These are phyloP conservation scores for Baeospora myosura DNA, from an alignment of 1,284 basidiomycete species.

Conservation along the genomic window DNA sequence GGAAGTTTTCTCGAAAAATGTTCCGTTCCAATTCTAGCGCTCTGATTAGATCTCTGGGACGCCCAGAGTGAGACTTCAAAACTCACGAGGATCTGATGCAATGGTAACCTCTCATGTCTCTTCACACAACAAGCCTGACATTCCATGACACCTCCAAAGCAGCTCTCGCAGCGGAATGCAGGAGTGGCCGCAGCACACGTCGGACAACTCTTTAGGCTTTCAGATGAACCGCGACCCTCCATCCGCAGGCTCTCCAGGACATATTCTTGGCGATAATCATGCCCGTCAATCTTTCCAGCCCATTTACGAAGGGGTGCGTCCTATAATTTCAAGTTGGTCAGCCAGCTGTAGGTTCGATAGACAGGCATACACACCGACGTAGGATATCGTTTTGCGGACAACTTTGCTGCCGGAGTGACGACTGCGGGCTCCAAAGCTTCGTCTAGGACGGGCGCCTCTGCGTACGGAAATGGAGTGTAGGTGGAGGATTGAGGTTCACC, in stretches of 20 bases:
- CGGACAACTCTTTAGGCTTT: not conserved
- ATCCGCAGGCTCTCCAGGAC: not conserved
- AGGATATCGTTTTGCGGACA: not conserved
- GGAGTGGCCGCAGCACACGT: not conserved
- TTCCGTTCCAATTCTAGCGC: slow-evolving; percentile 17
- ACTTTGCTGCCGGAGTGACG: not conserved
- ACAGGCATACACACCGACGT: not conserved
- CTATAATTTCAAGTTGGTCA: not conserved
- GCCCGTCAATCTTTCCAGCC: not conserved
- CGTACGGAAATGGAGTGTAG: not conserved
- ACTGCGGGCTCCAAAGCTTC: not conserved
- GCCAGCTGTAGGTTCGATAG: not conserved
- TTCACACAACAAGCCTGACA: not conserved
- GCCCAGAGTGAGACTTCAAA: too few species aligned
- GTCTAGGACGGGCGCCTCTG: not conserved
- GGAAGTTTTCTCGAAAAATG: slow-evolving; percentile 8
- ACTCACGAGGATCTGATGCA: too few species aligned
- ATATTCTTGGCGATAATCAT: not conserved
- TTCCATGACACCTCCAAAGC: not conserved
- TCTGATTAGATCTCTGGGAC: too few species aligned
- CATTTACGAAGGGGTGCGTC: not conserved
- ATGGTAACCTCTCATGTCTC: not conserved
- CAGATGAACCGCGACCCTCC: not conserved
- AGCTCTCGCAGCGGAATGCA: not conserved
- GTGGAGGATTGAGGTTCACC: not conserved